Evolutionary conservation across 2,329 filamentous ascomycete genomes (phyloP), one percentile per base, ranked within the genome.

Genomic region (Furcasterigmium sp.): DNA sequence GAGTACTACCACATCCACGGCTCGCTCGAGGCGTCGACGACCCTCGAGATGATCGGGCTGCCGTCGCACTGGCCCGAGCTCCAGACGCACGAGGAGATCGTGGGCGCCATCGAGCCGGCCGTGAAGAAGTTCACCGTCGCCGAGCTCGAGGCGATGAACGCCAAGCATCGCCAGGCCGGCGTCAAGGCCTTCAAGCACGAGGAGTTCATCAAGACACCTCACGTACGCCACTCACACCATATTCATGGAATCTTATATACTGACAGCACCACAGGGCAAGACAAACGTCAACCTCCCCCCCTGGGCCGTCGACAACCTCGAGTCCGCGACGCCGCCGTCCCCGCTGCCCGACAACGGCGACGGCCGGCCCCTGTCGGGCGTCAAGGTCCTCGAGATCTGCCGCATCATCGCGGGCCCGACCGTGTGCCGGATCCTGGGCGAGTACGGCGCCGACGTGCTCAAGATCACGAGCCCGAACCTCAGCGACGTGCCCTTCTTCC

Each of bases 1-100:
- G 72, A 83, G 55, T 88, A 79, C 54, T 89, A 85, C 56, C 85
- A 89, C 54, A 84, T 88, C 20, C 85, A 88, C 56, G 84, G 85
- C 36, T 88, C 84, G 1, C 63, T 89, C 1, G 84, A 88, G 51
- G 84, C 85, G 4, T 81, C 78, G 9, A 82, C 76, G 8, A 85
- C 83, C 0, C 64, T 88, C 21, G 70, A 76, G 36, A 87, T 87
- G 83, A 75, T 88, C 51, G 84, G 82, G 0, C 63, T 88, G 5
- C 75, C 81, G 39, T 68, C 81, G 0, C 72, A 79, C 43, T 67
- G 76, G 6, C 78, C 82, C 2, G 78, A 81, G 37, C 56, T 87
- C 43, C 76, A 72, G 8, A 70, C 75, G n/a, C 80, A 84, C 47
- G 65, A 72, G 26, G 68, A 78, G 10, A 78, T 80, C 51, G 76